Conservation (phyloP, 495 filamentous ascomycete genomes). For the Penicillium argentinense region DNA sequence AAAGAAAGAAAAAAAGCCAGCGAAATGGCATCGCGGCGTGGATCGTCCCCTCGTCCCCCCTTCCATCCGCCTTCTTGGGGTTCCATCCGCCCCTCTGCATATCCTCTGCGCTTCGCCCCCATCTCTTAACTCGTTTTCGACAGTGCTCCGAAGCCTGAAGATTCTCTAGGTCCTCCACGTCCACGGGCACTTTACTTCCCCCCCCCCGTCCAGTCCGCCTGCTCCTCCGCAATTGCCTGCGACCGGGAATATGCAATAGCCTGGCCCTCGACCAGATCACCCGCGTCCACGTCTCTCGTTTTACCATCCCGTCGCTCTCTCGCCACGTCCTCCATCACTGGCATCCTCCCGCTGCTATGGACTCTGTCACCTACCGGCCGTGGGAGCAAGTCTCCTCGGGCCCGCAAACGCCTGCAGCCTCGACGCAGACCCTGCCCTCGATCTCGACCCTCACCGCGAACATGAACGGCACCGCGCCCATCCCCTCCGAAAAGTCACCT, state of each 20-base stretch:
- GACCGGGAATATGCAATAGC: constrained; percentile 1
- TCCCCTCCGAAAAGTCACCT: constrained; percentile 43
- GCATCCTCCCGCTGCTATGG: constrained; percentile 29
- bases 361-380: constrained; percentile 41
- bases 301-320: neutral
- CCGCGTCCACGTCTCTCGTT: neutral
- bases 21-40: too few relatives aligned
- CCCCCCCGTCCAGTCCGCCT: neutral
- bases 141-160: neutral
- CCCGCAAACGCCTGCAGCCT: constrained; percentile 36
- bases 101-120: too few relatives aligned
- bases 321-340: neutral
- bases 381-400: constrained; percentile 43
- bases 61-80: neutral
- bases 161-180: too few relatives aligned
- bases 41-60: neutral
- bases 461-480: constrained; percentile 29
- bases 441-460: constrained; percentile 49
- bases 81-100: neutral
- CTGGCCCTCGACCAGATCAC: neutral
- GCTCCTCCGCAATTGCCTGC: neutral
- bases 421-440: constrained; percentile 47
- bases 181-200: too few relatives aligned
- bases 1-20: neutral
- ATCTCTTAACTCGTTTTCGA: too few relatives aligned